Percentiles rank a stretch among this genome's conserved stretches.
Evolutionary conservation across 2,329 filamentous ascomycete species (phyloP).

Genomic region (Dactylellina parvicollis): DNA sequence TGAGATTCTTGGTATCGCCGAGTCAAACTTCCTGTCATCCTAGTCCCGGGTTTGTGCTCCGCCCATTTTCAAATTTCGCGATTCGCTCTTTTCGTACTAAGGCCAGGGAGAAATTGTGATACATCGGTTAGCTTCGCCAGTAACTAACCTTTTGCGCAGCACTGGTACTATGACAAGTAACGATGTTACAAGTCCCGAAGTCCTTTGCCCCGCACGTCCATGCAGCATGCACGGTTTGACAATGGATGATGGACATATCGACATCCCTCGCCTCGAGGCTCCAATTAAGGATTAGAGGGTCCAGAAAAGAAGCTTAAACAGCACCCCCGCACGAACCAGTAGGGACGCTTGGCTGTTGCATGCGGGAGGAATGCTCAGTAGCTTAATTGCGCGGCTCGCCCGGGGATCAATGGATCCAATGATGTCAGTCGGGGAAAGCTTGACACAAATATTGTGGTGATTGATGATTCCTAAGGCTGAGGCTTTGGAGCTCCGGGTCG

Average conservation of each 20-base stretch:
- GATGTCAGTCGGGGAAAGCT: constrained; percentile 38
- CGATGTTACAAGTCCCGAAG: constrained; percentile 25
- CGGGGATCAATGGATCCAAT: constrained; percentile 20
- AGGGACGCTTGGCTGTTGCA: constrained; percentile 47
- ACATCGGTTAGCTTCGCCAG: constrained; percentile 46
- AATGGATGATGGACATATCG: constrained; percentile 33
- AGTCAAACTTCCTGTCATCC: no score
- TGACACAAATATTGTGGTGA: constrained; percentile 18
- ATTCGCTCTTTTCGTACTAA: constrained; percentile 23
- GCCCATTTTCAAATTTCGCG: no score
- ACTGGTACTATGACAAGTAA: constrained; percentile 8
- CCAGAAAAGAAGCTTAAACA: constrained; percentile 53
- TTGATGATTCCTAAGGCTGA: constrained; percentile 51
- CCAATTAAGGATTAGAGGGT: constrained; percentile 29
- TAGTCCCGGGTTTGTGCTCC: background rate
- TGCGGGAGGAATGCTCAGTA: constrained; percentile 39
- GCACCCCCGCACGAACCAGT: constrained; percentile 32
- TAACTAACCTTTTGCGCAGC: constrained; percentile 20
- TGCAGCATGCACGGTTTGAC: constrained; percentile 53
- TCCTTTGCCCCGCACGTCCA: constrained; percentile 46
- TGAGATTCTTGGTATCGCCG: constrained; percentile 46
- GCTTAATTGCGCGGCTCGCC: constrained; percentile 12
- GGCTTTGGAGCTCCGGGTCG: constrained; percentile 31
- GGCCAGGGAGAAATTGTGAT: constrained; percentile 29
- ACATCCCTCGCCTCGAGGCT: constrained; percentile 46